A percentile compares a stretch with the other conserved stretches of the same genome.
phyloP scores from a whole-genome alignment of 2,329 filamentous ascomycete genomes.

The Penicillium nordicum region DNA sequence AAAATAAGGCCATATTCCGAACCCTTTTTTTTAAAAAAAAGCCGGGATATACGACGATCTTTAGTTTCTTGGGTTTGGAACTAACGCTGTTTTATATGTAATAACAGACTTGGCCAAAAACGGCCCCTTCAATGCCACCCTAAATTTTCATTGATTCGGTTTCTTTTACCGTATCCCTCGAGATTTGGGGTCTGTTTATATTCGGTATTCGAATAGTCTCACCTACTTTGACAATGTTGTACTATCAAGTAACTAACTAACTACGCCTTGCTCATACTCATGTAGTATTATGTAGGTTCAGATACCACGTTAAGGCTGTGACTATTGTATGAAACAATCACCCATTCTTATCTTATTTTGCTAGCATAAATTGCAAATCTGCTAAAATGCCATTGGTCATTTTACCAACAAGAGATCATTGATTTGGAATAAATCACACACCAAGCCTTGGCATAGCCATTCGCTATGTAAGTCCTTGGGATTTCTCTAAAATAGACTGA shows the following conservation, averaged over 20 bases:
- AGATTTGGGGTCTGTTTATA: background rate
- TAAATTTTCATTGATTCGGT: background rate
- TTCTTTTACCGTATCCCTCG: background rate
- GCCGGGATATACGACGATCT: background rate
- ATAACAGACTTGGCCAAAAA: background rate
- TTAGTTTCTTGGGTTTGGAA: background rate
- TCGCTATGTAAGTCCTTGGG: background rate
- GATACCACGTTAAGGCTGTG: background rate
- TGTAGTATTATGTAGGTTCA: background rate
- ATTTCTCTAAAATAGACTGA: background rate
- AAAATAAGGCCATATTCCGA: background rate
- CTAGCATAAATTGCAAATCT: background rate
- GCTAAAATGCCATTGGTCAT: background rate
- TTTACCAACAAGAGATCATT: background rate
- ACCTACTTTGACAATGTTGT: background rate
- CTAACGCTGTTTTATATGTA: background rate
- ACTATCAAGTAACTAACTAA: background rate
- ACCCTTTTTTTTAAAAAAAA: no score
- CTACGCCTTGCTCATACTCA: background rate
- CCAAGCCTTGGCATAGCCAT: background rate
- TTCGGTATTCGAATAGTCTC: background rate
- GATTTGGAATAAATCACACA: background rate
- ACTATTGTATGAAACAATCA: background rate
- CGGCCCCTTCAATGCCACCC: background rate
- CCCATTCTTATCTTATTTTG: background rate